Evolutionary conservation across 2,329 filamentous ascomycete genomes (phyloP).

Genomic region (Talaromyces atroroseus): DNA sequence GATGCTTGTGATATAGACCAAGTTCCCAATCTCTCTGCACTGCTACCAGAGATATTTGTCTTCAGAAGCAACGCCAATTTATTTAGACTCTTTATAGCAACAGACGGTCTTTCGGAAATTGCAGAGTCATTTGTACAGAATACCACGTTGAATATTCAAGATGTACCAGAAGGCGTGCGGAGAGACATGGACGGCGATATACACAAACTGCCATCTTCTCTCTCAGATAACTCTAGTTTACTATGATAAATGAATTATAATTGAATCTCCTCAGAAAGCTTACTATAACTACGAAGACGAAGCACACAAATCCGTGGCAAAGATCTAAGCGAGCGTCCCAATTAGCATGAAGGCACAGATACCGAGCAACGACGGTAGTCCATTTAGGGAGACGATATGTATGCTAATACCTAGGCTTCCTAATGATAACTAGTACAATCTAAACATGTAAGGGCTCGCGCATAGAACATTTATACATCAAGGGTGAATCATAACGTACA

Average conservation of each 20-base stretch:
- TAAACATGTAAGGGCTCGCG: too few species aligned
- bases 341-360: too few species aligned
- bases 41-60: conserved; percentile 13
- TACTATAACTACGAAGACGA: too few species aligned
- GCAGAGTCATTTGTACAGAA: conserved; percentile 16
- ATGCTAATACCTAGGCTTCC: too few species aligned
- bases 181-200: conserved; percentile 25
- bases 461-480: too few species aligned
- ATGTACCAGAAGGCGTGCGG: conserved; percentile 26
- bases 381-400: too few species aligned
- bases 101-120: conserved; percentile 24
- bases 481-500: too few species aligned
- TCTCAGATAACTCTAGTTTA: conserved; percentile 4
- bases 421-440: too few species aligned
- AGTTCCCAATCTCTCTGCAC: conserved; percentile 10
- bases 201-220: conserved; percentile 15
- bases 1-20: conserved; percentile 30
- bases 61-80: conserved; percentile 1
- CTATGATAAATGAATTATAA: background rate
- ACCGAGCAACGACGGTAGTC: too few species aligned
- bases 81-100: conserved; percentile 31
- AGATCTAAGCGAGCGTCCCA: too few species aligned
- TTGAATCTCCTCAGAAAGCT: background rate
- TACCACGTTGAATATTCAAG: conserved; percentile 26
- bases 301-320: too few species aligned